Evolutionary conservation across 495 filamentous ascomycete genomes (phyloP).

Genomic region (Hyaloscypha bicolor): DNA sequence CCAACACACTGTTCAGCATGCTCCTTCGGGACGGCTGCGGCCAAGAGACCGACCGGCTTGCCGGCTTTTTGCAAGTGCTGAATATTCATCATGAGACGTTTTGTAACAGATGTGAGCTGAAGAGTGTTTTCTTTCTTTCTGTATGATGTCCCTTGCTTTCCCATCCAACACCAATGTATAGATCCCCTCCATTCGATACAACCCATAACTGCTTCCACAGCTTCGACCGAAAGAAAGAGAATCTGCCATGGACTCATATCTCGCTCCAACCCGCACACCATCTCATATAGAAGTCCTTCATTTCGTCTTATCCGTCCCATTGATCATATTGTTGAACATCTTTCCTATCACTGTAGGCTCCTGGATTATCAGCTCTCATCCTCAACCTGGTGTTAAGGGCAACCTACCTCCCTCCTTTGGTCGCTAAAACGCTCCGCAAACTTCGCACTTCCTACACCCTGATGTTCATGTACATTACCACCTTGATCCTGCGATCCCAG

Average conservation of each 20-base stretch:
- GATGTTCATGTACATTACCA: conserved; percentile 11
- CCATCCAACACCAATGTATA: not conserved
- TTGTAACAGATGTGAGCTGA: not conserved
- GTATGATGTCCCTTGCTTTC: not conserved
- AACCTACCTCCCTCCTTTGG: conserved; percentile 34
- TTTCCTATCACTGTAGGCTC: conserved; percentile 19
- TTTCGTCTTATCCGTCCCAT: conserved; percentile 21
- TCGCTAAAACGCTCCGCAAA: conserved; percentile 30
- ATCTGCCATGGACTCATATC: not conserved
- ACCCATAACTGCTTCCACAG: conserved; percentile 42
- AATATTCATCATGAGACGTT: not conserved
- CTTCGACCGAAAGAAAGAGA: not conserved
- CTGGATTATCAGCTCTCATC: not conserved
- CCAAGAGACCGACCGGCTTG: conserved; percentile 67
- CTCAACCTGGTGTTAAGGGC: not conserved
- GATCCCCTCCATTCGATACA: not conserved
- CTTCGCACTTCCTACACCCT: conserved; percentile 32
- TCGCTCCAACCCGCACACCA: not conserved
- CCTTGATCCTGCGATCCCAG: conserved; percentile 27
- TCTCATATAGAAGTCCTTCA: conserved; percentile 35
- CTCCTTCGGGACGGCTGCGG: conserved; percentile 54
- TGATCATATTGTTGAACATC: conserved; percentile 27
- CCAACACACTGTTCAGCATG: conserved; percentile 44
- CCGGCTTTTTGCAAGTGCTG: conserved; percentile 48
- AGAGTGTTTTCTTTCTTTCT: not conserved